Evolutionary conservation across 352 stramenopile genomes (phyloP).

Genomic region (Phytophthora crassamura): DNA sequence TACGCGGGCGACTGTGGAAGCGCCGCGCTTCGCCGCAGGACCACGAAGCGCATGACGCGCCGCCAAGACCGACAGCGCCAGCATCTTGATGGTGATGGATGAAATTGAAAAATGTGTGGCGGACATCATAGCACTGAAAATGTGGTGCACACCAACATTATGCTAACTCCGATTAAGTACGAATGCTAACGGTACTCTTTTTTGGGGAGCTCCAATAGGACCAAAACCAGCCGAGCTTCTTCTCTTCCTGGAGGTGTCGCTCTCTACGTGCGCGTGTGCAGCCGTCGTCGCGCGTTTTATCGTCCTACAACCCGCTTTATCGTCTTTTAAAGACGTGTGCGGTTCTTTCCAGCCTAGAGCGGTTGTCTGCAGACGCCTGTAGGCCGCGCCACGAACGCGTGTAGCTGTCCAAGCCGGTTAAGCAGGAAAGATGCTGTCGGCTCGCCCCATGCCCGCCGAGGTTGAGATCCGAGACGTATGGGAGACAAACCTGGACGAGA

Average conservation of each 20-base stretch:
- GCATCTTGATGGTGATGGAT: slow-evolving; percentile 19
- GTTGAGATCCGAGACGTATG: slow-evolving; percentile 97
- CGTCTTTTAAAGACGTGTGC: slow-evolving; percentile 19
- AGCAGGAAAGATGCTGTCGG: slow-evolving; percentile 44
- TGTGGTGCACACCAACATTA: not conserved
- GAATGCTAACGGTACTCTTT: slow-evolving; percentile 15
- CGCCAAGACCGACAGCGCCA: slow-evolving; percentile 15
- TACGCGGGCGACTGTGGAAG: slow-evolving; percentile 1
- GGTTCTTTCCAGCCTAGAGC: slow-evolving; percentile 1
- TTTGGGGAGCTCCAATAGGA: slow-evolving; percentile 10
- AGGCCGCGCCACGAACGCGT: slow-evolving; percentile 8
- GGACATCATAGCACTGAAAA: not conserved
- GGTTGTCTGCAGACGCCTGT: slow-evolving; percentile 3
- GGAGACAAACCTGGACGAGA: slow-evolving; percentile 92
- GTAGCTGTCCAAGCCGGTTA: not conserved
- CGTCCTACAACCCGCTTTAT: not conserved
- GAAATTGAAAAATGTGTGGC: slow-evolving; percentile 13
- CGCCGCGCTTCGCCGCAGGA: not conserved
- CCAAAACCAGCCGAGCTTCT: slow-evolving; percentile 18
- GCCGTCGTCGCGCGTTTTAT: slow-evolving; percentile 1
- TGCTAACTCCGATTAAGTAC: slow-evolving; percentile 16
- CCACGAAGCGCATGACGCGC: slow-evolving; percentile 18
- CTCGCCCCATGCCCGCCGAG: slow-evolving; percentile 64
- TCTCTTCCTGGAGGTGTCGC: slow-evolving; percentile 8
- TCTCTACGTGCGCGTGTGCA: slow-evolving; percentile 18